These are phyloP conservation scores for Sugiyamaella mastotermitis DNA, from an alignment of 805 yeast genomes.

Conservation along the genomic window DNA sequence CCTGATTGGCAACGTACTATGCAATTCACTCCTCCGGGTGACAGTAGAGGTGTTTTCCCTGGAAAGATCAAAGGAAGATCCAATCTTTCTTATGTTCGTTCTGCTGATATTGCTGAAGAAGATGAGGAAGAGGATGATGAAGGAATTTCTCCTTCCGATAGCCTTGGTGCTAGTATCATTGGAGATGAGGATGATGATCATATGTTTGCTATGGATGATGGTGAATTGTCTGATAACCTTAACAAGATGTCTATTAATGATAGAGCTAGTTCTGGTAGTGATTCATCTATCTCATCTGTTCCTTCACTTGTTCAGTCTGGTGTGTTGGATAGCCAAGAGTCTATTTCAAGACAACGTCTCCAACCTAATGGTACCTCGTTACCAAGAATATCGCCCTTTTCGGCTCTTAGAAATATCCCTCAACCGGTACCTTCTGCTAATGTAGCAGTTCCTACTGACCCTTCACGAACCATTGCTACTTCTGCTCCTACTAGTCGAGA, in stretches of 20 bases:
- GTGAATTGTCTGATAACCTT: constrained; percentile 6
- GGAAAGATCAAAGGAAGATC: constrained; percentile 12
- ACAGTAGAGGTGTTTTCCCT: constrained; percentile 1
- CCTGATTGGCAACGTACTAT: constrained; percentile 23
- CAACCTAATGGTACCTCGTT: not conserved
- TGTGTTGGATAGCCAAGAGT: not conserved
- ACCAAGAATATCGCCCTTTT: too few species aligned
- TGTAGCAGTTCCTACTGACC: not conserved
- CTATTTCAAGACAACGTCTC: not conserved
- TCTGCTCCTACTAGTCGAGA: constrained; percentile 20
- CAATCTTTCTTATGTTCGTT: constrained; percentile 10
- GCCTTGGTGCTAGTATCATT: constrained; percentile 2
- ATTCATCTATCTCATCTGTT: constrained; percentile 20
- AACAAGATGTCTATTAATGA: constrained; percentile 6
- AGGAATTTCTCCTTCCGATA: not conserved
- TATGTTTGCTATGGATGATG: constrained; percentile 22
- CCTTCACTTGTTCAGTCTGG: constrained; percentile 21
- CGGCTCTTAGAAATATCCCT: too few species aligned
- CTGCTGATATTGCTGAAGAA: constrained; percentile 10
- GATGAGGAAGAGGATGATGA: constrained; percentile 6
- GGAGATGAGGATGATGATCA: constrained; percentile 18
- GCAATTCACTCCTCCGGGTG: constrained; percentile 28
- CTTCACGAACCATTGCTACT: constrained; percentile 8
- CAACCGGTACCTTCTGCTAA: too few species aligned
- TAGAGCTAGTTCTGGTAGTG: constrained; percentile 13